Base-by-base conservation (phyloP, 805 yeast species). In the Metschnikowia similis region DNA sequence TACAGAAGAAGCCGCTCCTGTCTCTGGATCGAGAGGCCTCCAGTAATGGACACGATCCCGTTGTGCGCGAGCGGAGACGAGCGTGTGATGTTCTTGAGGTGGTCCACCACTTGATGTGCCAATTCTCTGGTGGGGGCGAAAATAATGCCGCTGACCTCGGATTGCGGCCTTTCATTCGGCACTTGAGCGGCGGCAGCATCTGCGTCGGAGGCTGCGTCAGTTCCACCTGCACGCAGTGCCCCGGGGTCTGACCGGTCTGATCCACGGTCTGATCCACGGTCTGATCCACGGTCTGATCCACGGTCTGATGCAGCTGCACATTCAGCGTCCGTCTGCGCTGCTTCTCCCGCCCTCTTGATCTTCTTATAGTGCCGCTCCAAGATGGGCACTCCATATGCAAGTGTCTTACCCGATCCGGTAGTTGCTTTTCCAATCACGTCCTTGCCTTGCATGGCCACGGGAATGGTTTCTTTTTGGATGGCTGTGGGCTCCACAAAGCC, bases 111-210 rank as follows among this genome's bases (percentile, higher is more conserved):
- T 70, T 94, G 99, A 56, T 87, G 92, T 0, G 96, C 98, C 60
- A 94, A 77, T 66, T 94, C 99, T 75, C 99, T 80, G 0, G 99
- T 94, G 31, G 99, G 99, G 0, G 96, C 86, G 62, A 94, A 87
- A 29, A 94, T 80, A 10, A 94, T 72, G 4, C 90, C 98, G 4
- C 82, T 71, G 30, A 28, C 16, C 6, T 40, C 30, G 8, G 30
- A 30, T 10, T 13, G 11, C 13, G 8, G 16, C 10, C 30, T 38
- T 3, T 26, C 41, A 21, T 21, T 21, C 3, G 21, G 31, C 10
- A 29, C 31, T 29, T 8, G 31, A 29, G 21, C 7, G 31, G 31
- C 6, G 10, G 31, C 10, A 29, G 31, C 3, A 1, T 29, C 31
- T 29, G 31, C 31, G 31, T 7, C 31, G 10, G 10, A 8, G 31